Conservation (phyloP, 225 moss, liverwort and hornwort species). For the Physcomitrium patens region DNA sequence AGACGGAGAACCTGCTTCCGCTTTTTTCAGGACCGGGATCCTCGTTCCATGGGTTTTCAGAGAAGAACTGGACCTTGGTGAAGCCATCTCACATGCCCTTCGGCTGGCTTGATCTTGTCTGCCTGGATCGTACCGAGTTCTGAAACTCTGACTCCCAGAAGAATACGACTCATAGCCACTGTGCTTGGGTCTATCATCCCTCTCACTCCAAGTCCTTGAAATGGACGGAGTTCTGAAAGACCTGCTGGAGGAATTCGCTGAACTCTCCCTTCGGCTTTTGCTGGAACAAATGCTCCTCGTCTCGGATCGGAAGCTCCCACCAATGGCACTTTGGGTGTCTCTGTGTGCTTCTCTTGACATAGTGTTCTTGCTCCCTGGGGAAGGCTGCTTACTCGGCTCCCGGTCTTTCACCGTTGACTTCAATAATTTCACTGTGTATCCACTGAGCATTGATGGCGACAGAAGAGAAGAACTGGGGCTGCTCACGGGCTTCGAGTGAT, state of each 20-base stretch:
- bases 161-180: constrained; percentile 27
- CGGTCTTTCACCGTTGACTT: constrained; percentile 81
- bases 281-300: constrained; percentile 4
- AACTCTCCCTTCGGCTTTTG: constrained; percentile 16
- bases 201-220: constrained; percentile 24
- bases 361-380: constrained; percentile 22
- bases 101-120: constrained; percentile 21
- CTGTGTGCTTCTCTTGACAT: constrained; percentile 11
- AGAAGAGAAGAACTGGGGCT: constrained; percentile 39
- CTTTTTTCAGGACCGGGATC: constrained; percentile 7
- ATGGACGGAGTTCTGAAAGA: constrained; percentile 16
- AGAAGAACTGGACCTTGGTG: constrained; percentile 30
- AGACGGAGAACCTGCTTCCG: constrained; percentile 17
- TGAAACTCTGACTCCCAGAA: constrained; percentile 23
- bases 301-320: constrained; percentile 33
- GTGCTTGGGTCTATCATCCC: constrained; percentile 32
- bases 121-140: constrained; percentile 1
- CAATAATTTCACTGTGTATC: constrained; percentile 59
- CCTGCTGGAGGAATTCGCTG: constrained; percentile 26
- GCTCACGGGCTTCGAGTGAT: constrained; percentile 4
- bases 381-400: constrained; percentile 65
- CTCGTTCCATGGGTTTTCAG: constrained; percentile 23
- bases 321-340: constrained; percentile 29
- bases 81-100: constrained; percentile 14
- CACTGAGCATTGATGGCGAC: constrained; percentile 63